Percentiles rank a stretch among this genome's conserved stretches.
These are phyloP conservation scores for Schizochytrium sp. DNA, from an alignment of 108 stramenopile genomes.

Conservation along the genomic window DNA sequence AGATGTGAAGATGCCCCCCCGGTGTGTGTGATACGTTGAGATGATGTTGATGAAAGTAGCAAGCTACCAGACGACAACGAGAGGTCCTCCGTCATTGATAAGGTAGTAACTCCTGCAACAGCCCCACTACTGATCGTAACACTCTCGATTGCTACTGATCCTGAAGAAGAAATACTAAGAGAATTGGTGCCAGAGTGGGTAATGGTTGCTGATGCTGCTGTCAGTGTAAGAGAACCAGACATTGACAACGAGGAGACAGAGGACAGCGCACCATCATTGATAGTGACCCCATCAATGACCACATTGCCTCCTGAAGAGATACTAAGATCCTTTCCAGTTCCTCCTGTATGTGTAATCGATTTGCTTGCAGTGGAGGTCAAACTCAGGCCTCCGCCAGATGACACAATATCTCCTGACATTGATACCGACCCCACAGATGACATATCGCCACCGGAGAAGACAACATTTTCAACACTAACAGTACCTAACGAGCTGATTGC, in stretches of 20 bases:
- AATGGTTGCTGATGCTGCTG: neutral
- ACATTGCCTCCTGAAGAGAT: constrained; percentile 3
- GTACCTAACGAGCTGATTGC: neutral
- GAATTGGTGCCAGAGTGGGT: too few species aligned
- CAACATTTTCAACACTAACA: neutral
- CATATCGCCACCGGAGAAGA: neutral
- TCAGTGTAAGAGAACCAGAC: constrained; percentile 27
- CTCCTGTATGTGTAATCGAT: neutral
- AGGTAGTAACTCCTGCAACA: neutral
- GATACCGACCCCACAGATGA: neutral
- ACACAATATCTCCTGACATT: neutral
- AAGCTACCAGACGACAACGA: neutral
- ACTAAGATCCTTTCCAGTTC: neutral
- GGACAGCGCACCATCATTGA: neutral
- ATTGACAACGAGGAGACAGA: neutral
- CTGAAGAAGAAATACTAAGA: too few species aligned
- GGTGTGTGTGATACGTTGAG: neutral
- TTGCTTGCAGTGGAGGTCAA: neutral
- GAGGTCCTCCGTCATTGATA: neutral
- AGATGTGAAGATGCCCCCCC: neutral
- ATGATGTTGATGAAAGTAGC: neutral
- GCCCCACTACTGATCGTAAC: constrained; percentile 25
- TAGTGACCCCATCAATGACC: neutral
- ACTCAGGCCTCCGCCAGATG: neutral
- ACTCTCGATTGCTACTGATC: neutral